These are phyloP conservation scores for Salix udensis DNA, from an alignment of 345 rosid genomes.

Conservation along the genomic window DNA sequence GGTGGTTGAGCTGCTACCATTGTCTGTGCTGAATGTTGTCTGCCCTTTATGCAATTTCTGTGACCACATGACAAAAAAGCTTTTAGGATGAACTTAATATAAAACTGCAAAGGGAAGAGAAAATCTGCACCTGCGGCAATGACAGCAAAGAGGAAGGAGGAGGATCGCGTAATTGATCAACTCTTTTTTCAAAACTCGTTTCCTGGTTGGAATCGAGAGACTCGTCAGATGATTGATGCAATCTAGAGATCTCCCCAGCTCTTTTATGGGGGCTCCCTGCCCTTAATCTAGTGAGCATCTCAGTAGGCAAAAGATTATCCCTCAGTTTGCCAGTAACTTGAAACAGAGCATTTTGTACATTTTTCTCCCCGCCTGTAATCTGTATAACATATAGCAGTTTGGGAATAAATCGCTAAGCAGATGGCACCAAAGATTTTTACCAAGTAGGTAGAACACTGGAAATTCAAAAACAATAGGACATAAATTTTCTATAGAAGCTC, in stretches of 20 bases:
- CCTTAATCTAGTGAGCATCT: constrained; percentile 29
- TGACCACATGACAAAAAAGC: constrained; percentile 13
- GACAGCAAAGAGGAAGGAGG: constrained; percentile 17
- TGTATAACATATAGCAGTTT: constrained; percentile 20
- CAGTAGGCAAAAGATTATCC: constrained; percentile 31
- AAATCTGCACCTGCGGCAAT: constrained; percentile 33
- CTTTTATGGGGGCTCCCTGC: constrained; percentile 20
- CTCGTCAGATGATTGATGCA: constrained; percentile 9
- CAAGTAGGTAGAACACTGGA: background rate
- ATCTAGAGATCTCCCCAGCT: constrained; percentile 21
- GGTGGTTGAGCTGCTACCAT: constrained; percentile 18
- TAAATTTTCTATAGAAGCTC: background rate
- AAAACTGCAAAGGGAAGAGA: background rate
- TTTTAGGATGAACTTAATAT: constrained; percentile 2
- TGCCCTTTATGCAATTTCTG: constrained; percentile 29
- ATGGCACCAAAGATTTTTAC: constrained; percentile 11
- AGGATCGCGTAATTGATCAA: constrained; percentile 28
- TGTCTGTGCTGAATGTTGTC: constrained; percentile 8
- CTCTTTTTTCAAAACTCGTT: constrained; percentile 22
- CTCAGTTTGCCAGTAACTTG: constrained; percentile 38
- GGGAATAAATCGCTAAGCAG: background rate
- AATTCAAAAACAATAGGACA: background rate
- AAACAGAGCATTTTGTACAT: constrained; percentile 40
- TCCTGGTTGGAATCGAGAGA: constrained; percentile 20
- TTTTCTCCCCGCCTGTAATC: constrained; percentile 41